Evolutionary conservation across 768 basidiomycete species (phyloP), one percentile per base, ranked within the genome.

Genomic region (Leccinum rimulosum): DNA sequence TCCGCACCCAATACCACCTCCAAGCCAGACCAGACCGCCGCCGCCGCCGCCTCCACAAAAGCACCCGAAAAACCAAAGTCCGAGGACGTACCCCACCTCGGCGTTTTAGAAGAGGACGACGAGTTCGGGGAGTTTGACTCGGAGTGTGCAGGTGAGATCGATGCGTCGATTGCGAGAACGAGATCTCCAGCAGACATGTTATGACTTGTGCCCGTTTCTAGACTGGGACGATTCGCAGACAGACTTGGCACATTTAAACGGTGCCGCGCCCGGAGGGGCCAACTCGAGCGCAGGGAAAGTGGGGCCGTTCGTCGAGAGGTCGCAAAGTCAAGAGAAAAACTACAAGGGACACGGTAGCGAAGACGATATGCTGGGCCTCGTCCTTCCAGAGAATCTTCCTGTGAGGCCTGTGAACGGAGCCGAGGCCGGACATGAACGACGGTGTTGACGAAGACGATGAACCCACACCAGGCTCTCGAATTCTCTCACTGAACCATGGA

Each of bases 121-220:
- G 95, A 98, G 77, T 98, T 98, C 66, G 95, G 95, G 70, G 94
- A 95, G 69, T 96, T 96, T 73, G 77, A n/a, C n/a, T n/a, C n/a
- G n/a, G n/a, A 84, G 15, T 89, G 84, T 50, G 89, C 91, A 78
- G 94, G 94, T 91, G 58, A 56, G 78, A 71, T 25, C 36, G 19
- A 47, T 22, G 25, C 11, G 22, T 14, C 48, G 8, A 28, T n/a
- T 47, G 45, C 9, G 7, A 17, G n/a, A 10, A 33, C 33, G 33
- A 35, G 33, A 35, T 6, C 4, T 35, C 17, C 17, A 38, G 38
- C 7, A 38, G 38, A 36, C 38, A 17, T 14, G 38, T 38, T 38
- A 17, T 38, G 38, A 38, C 38, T 38, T 8, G 38, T 6, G 27
- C 27, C 27, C 27, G 38, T 12, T 10, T 25, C 12, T 61, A 94